phyloP scores from a whole-genome alignment of 2,329 filamentous ascomycete species.

The Tolypocladium paradoxum region DNA sequence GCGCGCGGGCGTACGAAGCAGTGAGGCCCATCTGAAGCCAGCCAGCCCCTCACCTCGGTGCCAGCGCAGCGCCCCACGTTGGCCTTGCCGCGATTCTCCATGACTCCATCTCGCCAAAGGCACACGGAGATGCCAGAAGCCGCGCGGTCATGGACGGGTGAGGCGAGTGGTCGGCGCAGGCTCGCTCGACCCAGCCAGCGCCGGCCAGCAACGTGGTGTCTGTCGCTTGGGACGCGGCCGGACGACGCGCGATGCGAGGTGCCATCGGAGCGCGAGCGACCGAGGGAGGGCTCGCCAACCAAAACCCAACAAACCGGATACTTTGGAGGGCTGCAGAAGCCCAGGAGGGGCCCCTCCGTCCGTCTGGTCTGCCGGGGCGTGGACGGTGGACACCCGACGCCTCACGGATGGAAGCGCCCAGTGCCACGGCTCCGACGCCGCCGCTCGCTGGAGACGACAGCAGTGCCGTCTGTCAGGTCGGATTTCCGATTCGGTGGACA shows the following conservation, averaged over 20 bases:
- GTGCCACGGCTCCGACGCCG: neutral
- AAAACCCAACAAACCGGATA: neutral
- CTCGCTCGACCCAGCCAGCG: too few relatives aligned
- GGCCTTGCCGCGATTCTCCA: too few relatives aligned
- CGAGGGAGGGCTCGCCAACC: neutral
- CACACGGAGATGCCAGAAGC: too few relatives aligned
- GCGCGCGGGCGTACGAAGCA: neutral
- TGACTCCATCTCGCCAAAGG: too few relatives aligned
- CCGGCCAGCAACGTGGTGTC: slow-evolving; percentile 1
- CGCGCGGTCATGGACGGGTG: too few relatives aligned
- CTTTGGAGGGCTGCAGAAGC: neutral
- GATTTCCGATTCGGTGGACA: neutral
- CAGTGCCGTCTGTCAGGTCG: neutral
- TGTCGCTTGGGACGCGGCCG: neutral
- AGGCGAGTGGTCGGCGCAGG: neutral
- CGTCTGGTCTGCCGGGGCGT: neutral
- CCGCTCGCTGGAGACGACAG: neutral
- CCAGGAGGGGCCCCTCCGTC: neutral
- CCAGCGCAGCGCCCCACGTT: too few relatives aligned
- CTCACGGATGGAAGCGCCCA: neutral
- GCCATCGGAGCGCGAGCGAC: neutral
- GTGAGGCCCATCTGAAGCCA: neutral
- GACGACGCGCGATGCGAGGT: neutral
- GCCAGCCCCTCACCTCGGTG: neutral
- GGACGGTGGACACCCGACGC: too few relatives aligned